Conservation (phyloP, 768 basidiomycete genomes). For the Podaxis sp. region DNA sequence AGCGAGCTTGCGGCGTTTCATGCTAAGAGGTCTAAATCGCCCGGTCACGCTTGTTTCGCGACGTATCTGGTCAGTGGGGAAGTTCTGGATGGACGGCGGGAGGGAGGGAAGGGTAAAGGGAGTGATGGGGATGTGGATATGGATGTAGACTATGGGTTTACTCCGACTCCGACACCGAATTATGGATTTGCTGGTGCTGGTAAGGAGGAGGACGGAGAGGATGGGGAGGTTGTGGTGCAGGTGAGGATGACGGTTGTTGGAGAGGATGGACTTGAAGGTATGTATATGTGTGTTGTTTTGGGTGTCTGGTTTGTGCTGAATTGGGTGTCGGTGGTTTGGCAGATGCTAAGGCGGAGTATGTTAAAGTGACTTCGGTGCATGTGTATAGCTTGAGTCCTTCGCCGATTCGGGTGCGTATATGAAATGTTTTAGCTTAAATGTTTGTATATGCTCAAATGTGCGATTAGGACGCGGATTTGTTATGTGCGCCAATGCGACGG, state of each 20-base stretch:
- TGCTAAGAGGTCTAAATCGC: conserved; percentile 37
- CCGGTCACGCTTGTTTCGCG: conserved; percentile 48
- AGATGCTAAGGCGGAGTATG: conserved; percentile 58
- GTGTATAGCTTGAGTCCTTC: conserved; percentile 75
- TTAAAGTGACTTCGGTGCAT: conserved; percentile 53
- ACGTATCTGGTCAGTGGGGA: conserved; percentile 74
- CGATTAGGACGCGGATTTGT: conserved; percentile 43
- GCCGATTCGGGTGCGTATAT: conserved; percentile 51
- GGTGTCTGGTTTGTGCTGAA: not conserved
- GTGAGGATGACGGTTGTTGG: conserved; percentile 58
- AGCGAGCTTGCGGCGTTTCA: conserved; percentile 69
- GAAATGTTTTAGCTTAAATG: conserved; percentile 1
- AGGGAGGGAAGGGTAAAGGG: too few species aligned
- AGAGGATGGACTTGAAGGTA: conserved; percentile 67
- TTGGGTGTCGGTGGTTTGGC: not conserved
- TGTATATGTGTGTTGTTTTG: conserved; percentile 20
- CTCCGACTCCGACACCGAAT: conserved; percentile 13
- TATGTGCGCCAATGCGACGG: conserved; percentile 40
- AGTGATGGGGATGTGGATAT: conserved; percentile 17
- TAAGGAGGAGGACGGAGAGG: conserved; percentile 25
- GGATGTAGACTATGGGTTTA: conserved; percentile 37
- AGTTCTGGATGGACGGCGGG: conserved; percentile 15
- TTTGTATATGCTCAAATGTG: not conserved
- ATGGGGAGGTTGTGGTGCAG: conserved; percentile 31
- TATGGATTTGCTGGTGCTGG: conserved; percentile 1